Conservation (phyloP, 2,329 filamentous ascomycete species). For the Blastomyces emzantsi region DNA sequence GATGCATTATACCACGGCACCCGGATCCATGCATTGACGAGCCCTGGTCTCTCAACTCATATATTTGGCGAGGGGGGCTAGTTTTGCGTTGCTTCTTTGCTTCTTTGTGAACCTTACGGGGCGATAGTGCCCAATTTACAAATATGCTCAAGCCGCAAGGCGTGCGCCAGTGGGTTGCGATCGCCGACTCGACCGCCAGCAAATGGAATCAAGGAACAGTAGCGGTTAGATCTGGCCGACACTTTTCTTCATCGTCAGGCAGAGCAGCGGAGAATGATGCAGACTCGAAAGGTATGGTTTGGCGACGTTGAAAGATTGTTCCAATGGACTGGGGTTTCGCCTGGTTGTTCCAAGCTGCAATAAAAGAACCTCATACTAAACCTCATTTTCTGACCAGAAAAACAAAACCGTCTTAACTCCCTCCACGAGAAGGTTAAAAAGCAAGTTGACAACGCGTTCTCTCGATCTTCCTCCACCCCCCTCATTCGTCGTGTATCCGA, state of each 20-base stretch:
- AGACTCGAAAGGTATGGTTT: constrained; percentile 1
- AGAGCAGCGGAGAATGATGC: constrained; percentile 1
- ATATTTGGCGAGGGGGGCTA: not conserved
- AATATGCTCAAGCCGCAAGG: constrained; percentile 8
- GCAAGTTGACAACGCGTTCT: not conserved
- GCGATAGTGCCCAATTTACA: not conserved
- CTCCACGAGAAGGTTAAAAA: not conserved
- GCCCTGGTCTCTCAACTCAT: not conserved
- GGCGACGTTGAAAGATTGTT: not conserved
- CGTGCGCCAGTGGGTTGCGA: constrained; percentile 1
- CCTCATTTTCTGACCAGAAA: not conserved
- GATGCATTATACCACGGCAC: not conserved
- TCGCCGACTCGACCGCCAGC: not conserved
- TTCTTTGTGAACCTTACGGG: not conserved
- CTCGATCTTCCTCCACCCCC: constrained; percentile 2
- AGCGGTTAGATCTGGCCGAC: not conserved
- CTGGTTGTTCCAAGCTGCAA: not conserved
- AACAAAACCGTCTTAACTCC: not conserved
- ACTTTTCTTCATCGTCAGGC: constrained; percentile 6
- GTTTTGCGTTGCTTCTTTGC: not conserved
- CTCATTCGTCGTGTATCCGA: not conserved
- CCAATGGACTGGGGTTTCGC: not conserved
- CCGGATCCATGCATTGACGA: constrained; percentile 1
- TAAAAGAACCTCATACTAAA: not conserved
- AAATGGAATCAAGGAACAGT: constrained; percentile 7